These are phyloP conservation scores for Monilinia fructigena DNA, from an alignment of 2,329 filamentous ascomycete species.

Conservation along the genomic window DNA sequence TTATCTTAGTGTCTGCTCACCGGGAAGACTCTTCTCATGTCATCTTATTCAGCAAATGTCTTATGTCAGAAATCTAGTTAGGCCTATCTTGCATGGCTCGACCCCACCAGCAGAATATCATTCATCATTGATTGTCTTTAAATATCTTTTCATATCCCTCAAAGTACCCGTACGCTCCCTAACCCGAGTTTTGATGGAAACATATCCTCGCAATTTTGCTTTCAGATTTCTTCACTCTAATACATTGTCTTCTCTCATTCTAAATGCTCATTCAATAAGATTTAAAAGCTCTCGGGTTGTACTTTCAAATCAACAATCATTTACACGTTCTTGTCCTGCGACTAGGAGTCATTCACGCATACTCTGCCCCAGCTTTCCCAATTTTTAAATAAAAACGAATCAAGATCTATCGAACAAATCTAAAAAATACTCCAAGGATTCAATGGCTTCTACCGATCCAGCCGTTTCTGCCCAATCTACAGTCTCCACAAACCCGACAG, in stretches of 20 bases:
- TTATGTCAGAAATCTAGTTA: slow-evolving; percentile 5
- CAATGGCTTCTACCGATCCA: slow-evolving; percentile 19
- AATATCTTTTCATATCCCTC: not conserved
- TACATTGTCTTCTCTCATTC: not conserved
- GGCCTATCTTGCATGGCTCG: slow-evolving; percentile 2
- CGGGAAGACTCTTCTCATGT: not conserved
- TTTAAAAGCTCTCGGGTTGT: not conserved
- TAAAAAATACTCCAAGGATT: not conserved
- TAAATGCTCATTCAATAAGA: not conserved
- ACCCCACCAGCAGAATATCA: not conserved
- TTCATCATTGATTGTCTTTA: no score
- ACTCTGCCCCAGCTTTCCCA: not conserved
- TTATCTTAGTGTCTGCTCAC: slow-evolving; percentile 17
- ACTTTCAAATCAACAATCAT: not conserved
- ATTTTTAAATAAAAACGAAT: not conserved
- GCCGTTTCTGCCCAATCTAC: slow-evolving; percentile 25
- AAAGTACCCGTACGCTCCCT: not conserved
- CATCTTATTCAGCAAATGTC: slow-evolving; percentile 5
- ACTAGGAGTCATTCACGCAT: not conserved
- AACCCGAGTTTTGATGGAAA: slow-evolving; percentile 20
- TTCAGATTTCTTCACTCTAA: not conserved
- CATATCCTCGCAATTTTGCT: slow-evolving; percentile 10
- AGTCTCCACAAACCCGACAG: slow-evolving; percentile 26
- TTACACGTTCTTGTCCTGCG: not conserved
- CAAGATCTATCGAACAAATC: not conserved